Conservation (phyloP, 768 basidiomycete species). For the Polyporus arcularius region DNA sequence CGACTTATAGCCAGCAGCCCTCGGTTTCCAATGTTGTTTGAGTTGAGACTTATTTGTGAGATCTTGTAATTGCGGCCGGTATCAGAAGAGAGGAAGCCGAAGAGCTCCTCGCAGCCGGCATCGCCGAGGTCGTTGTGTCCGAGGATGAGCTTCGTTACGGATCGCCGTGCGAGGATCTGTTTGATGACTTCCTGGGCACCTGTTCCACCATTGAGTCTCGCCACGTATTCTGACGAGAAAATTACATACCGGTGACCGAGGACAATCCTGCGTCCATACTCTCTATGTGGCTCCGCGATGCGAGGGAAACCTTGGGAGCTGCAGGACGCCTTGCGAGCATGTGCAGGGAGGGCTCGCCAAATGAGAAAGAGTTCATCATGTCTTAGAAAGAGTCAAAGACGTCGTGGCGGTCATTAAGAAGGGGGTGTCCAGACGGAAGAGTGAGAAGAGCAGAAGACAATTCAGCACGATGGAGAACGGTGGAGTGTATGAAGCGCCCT, state of each 20-base stretch:
- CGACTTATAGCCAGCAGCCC: constrained; percentile 55
- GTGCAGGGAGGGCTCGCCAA: not conserved
- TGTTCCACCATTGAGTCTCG: constrained; percentile 21
- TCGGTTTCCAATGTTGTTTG: constrained; percentile 53
- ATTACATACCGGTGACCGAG: constrained; percentile 19
- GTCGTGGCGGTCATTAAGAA: no score
- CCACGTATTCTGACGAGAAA: not conserved
- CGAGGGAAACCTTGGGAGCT: constrained; percentile 21
- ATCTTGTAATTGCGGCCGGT: constrained; percentile 48
- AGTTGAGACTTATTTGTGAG: constrained; percentile 57
- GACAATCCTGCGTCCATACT: constrained; percentile 23
- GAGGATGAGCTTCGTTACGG: constrained; percentile 54
- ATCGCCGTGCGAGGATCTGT: constrained; percentile 44
- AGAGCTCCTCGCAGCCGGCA: constrained; percentile 55
- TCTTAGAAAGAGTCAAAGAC: not conserved
- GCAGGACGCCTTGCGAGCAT: constrained; percentile 2
- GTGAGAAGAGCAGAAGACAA: no score
- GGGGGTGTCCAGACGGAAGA: no score
- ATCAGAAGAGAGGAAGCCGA: constrained; percentile 53
- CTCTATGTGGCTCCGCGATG: constrained; percentile 22
- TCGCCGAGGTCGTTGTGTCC: constrained; percentile 60
- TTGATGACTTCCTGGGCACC: constrained; percentile 54
- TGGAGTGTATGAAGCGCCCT: no score
- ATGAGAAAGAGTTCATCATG: constrained; percentile 6
- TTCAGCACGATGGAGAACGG: no score